Evolutionary conservation across 78 protist species (phyloP).

Genomic region (Andalucia godoyi): DNA sequence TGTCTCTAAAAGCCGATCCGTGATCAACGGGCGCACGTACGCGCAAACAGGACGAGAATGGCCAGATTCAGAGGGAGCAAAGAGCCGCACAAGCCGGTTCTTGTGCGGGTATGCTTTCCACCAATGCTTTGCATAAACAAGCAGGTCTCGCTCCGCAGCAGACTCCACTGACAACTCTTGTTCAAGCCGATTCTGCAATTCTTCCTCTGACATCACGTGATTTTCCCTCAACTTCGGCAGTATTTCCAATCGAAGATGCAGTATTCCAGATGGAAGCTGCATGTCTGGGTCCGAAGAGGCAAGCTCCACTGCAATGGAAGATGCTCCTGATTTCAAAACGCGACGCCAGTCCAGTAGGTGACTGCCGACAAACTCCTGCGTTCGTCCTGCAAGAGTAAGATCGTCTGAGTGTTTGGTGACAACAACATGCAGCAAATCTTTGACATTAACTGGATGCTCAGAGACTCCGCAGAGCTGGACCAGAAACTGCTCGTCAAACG

Average conservation of each 20-base stretch:
- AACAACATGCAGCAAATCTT: neutral
- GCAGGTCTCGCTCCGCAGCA: conserved; percentile 21
- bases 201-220: neutral
- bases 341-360: conserved; percentile 12
- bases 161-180: neutral
- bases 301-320: conserved; percentile 8
- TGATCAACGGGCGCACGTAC: conserved; percentile 4
- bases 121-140: conserved; percentile 21
- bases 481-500: conserved; percentile 12
- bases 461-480: neutral
- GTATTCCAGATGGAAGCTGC: conserved; percentile 3
- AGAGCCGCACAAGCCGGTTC: conserved; percentile 10
- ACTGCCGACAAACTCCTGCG: neutral
- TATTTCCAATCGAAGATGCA: conserved; percentile 9
- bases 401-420: neutral
- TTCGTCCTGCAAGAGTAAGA: neutral
- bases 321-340: conserved; percentile 1
- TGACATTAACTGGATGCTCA: neutral
- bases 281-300: neutral
- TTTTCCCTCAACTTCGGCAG: neutral
- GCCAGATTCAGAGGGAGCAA: conserved; percentile 6
- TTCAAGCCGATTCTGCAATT: neutral
- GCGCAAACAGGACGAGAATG: neutral
- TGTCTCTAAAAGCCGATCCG: neutral
- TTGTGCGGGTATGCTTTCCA: conserved; percentile 11